These are phyloP conservation scores for Eutrema salsugineum DNA, from an alignment of 441 rosid genomes.

Conservation along the genomic window DNA sequence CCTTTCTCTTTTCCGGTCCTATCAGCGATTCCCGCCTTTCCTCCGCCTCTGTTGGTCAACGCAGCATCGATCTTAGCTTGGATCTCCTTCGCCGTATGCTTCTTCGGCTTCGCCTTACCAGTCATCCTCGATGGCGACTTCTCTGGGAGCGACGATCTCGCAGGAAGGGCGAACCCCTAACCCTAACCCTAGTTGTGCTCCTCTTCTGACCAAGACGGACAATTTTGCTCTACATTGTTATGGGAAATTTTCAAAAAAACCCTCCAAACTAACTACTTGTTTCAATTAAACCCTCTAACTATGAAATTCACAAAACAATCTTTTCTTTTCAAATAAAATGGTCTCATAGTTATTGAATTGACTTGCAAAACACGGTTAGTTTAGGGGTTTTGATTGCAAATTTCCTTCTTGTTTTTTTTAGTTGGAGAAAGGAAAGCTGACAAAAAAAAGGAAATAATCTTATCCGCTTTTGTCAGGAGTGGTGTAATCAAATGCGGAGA, in stretches of 20 bases:
- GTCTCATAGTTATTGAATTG: neutral
- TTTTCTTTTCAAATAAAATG: too few relatives aligned
- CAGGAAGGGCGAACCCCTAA: constrained; percentile 6
- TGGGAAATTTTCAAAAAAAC: neutral
- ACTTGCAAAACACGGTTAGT: neutral
- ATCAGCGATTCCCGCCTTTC: constrained; percentile 74
- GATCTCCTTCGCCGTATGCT: constrained; percentile 94
- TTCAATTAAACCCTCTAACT: neutral
- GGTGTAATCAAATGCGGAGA: neutral
- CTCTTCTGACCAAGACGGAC: neutral
- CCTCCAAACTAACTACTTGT: neutral
- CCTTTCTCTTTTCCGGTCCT: constrained; percentile 71
- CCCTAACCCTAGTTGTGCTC: constrained; percentile 7
- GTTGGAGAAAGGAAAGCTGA: neutral
- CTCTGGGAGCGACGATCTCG: neutral
- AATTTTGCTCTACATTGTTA: neutral
- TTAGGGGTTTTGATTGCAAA: neutral
- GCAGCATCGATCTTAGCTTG: constrained; percentile 72
- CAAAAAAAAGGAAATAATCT: neutral
- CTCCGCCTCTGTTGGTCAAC: constrained; percentile 81
- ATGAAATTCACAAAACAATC: too few relatives aligned
- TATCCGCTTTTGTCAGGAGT: neutral
- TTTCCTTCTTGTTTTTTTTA: too few relatives aligned
- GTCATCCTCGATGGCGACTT: constrained; percentile 45
- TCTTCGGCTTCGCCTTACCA: constrained; percentile 96